Conservation (phyloP, 2,329 filamentous ascomycete genomes). For the Epichloe sp. region DNA sequence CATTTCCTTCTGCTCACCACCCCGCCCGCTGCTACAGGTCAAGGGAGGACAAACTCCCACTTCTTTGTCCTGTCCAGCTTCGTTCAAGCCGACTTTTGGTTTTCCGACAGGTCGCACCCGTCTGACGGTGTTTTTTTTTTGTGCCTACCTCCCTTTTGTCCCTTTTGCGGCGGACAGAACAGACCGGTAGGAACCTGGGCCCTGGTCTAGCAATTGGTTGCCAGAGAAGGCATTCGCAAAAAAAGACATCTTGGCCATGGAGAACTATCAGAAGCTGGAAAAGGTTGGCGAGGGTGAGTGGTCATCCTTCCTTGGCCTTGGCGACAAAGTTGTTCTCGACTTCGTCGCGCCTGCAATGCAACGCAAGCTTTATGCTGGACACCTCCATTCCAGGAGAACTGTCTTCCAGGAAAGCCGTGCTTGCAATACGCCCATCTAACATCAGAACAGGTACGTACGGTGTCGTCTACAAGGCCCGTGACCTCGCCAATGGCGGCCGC, state of each 20-base stretch:
- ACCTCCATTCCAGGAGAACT: neutral
- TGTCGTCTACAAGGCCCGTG: slow-evolving; percentile 87
- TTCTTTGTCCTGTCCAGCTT: neutral
- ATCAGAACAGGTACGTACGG: slow-evolving; percentile 70
- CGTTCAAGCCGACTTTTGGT: neutral
- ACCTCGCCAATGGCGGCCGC: slow-evolving; percentile 67
- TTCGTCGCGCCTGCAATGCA: neutral
- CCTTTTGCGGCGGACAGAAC: neutral
- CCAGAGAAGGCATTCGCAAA: neutral
- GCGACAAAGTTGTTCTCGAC: too few species aligned
- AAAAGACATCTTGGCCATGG: slow-evolving; percentile 42
- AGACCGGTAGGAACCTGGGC: neutral
- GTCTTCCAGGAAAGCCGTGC: neutral
- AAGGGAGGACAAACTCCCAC: neutral
- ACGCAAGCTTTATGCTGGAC: neutral
- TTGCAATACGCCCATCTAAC: neutral
- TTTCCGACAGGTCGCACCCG: neutral
- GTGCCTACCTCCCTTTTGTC: neutral
- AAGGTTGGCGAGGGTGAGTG: slow-evolving; percentile 84
- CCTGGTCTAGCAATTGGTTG: neutral
- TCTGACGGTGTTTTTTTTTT: neutral
- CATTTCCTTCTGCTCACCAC: slow-evolving; percentile 1
- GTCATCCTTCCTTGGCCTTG: neutral
- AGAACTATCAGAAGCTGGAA: slow-evolving; percentile 93
- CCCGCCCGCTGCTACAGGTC: neutral